A percentile compares a stretch with the other conserved stretches of the same genome.
Evolutionary conservation across 371 early-diverging fungal species (phyloP).

Genomic region (Ordospora colligata): DNA sequence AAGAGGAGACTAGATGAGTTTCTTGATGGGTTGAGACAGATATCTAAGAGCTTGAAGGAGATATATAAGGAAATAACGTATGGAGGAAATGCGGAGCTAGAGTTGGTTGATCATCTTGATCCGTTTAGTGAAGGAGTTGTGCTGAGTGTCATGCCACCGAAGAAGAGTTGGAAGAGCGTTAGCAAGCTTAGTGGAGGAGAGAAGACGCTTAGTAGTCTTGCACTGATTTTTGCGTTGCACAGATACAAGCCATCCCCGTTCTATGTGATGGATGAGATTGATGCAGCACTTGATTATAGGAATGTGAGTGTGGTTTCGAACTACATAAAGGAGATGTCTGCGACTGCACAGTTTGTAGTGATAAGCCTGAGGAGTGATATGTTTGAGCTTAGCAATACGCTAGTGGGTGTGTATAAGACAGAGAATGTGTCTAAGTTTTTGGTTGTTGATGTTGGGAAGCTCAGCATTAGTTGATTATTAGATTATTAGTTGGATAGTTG

Average conservation of each 20-base stretch:
- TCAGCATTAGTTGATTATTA: neutral
- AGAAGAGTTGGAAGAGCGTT: slow-evolving; percentile 99
- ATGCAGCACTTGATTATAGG: slow-evolving; percentile 97
- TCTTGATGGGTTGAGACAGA: slow-evolving; percentile 82
- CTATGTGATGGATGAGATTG: slow-evolving; percentile 99
- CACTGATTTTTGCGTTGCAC: slow-evolving; percentile 96
- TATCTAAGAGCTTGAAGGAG: slow-evolving; percentile 86
- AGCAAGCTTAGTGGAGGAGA: slow-evolving; percentile 96
- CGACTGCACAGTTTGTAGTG: slow-evolving; percentile 93
- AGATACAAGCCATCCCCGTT: slow-evolving; percentile 95
- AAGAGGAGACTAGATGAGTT: slow-evolving; percentile 77
- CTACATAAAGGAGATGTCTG: slow-evolving; percentile 91
- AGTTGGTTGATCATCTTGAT: slow-evolving; percentile 93
- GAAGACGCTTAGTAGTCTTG: slow-evolving; percentile 92
- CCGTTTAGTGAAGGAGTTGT: slow-evolving; percentile 97
- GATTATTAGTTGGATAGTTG: too few species aligned
- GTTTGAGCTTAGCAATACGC: slow-evolving; percentile 93
- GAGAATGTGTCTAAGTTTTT: slow-evolving; percentile 36
- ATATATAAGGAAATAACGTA: slow-evolving; percentile 85
- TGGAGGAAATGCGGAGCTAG: slow-evolving; percentile 97
- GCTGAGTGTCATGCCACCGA: slow-evolving; percentile 98
- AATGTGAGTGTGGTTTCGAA: slow-evolving; percentile 97
- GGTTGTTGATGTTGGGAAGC: slow-evolving; percentile 33
- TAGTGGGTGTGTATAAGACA: slow-evolving; percentile 93
- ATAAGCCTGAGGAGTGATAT: slow-evolving; percentile 96